These are phyloP conservation scores for Pisolithus marmoratus DNA, from an alignment of 768 basidiomycete genomes.

Conservation along the genomic window DNA sequence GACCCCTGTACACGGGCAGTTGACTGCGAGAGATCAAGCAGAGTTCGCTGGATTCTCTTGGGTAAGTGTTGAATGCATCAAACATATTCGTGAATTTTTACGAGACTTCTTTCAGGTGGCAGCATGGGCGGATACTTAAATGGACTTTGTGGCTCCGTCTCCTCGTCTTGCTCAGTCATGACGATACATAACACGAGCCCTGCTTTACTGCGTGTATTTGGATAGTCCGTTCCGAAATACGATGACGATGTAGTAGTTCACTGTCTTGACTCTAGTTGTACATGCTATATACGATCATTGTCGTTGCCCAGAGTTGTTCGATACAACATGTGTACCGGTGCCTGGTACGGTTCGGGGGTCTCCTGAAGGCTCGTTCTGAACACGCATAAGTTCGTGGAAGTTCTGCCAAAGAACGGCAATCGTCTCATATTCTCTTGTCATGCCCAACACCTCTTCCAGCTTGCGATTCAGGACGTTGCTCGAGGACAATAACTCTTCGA, in stretches of 20 bases:
- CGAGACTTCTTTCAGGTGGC: constrained; percentile 27
- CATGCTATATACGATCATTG: constrained; percentile 8
- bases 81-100: not conserved
- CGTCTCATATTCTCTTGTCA: constrained; percentile 89
- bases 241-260: constrained; percentile 15
- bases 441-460: constrained; percentile 86
- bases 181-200: constrained; percentile 24
- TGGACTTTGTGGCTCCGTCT: constrained; percentile 23
- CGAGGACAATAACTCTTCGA: constrained; percentile 81
- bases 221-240: constrained; percentile 27
- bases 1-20: constrained; percentile 93
- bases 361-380: constrained; percentile 31
- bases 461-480: constrained; percentile 86
- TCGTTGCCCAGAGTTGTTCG: constrained; percentile 20
- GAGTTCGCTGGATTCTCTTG: constrained; percentile 98
- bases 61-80: constrained; percentile 37
- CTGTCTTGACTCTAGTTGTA: constrained; percentile 6
- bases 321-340: constrained; percentile 64
- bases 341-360: constrained; percentile 46
- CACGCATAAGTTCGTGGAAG: constrained; percentile 74
- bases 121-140: constrained; percentile 54
- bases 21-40: constrained; percentile 84
- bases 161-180: constrained; percentile 28
- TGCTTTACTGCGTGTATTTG: constrained; percentile 32
- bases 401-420: constrained; percentile 81